Conservation (phyloP, 1,284 basidiomycete species). For the Ustilago lituana region DNA sequence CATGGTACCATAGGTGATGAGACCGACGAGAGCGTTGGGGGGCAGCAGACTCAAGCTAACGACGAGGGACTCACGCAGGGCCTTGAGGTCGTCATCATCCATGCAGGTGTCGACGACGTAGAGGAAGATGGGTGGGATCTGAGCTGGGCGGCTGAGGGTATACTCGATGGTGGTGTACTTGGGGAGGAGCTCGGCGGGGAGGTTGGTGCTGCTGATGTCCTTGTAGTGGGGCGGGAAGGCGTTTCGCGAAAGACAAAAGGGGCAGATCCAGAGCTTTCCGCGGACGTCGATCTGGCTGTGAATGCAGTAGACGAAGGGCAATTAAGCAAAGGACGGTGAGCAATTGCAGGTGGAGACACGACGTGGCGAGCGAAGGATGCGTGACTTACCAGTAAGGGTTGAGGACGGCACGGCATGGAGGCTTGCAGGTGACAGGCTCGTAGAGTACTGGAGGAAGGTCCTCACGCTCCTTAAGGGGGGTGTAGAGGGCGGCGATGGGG, state of each 20-base stretch:
- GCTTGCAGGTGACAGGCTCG: constrained; percentile 98
- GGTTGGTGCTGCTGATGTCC: constrained; percentile 95
- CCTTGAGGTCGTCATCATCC: constrained; percentile 94
- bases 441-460: constrained; percentile 96
- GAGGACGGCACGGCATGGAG: constrained; percentile 93
- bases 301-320: neutral
- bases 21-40: constrained; percentile 89
- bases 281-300: constrained; percentile 95
- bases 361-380: too few species aligned
- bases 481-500: constrained; percentile 97
- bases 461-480: constrained; percentile 91
- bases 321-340: neutral
- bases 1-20: constrained; percentile 98
- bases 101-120: constrained; percentile 98
- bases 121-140: constrained; percentile 93
- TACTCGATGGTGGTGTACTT: constrained; percentile 99
- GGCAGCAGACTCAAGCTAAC: constrained; percentile 92
- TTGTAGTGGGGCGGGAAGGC: constrained; percentile 99
- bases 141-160: constrained; percentile 88
- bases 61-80: constrained; percentile 88
- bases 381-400: constrained; percentile 86
- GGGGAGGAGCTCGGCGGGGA: constrained; percentile 92
- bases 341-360: too few species aligned
- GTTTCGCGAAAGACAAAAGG: constrained; percentile 95
- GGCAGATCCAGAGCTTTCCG: constrained; percentile 99